A percentile compares a stretch with the other conserved stretches of the same genome.
Evolutionary conservation across 2,329 filamentous ascomycete genomes (phyloP).

Genomic region (Calonectria crousiana): DNA sequence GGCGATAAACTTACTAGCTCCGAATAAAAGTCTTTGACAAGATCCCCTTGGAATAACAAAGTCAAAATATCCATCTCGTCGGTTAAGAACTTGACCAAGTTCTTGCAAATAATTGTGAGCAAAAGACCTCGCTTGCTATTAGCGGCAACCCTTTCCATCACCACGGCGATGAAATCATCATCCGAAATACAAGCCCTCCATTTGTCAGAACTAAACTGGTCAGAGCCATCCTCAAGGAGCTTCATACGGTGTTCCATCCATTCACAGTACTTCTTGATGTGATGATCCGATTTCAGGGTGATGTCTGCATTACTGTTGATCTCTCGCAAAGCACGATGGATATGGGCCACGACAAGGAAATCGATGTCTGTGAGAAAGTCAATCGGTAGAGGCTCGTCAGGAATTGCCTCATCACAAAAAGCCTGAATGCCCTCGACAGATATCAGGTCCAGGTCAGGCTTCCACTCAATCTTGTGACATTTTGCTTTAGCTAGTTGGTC

Average conservation of each 20-base stretch:
- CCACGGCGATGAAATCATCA: not conserved
- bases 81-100: not conserved
- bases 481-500: not conserved
- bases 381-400: not conserved
- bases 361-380: not conserved
- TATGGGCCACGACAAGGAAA: not conserved
- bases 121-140: not conserved
- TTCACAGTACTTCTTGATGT: not conserved
- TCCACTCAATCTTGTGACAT: not conserved
- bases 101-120: not conserved
- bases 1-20: not conserved
- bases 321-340: not conserved
- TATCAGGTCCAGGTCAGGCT: not conserved
- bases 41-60: not conserved
- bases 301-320: not conserved
- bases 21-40: not conserved
- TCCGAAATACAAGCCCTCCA: not conserved
- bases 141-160: conserved; percentile 36
- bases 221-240: not conserved
- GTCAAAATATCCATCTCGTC: not conserved
- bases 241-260: not conserved
- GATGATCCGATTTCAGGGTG: not conserved
- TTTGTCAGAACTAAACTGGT: not conserved
- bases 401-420: not conserved
- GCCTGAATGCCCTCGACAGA: not conserved